Percentiles rank a stretch among this genome's conserved stretches.
Evolutionary conservation across 345 rosid genomes (phyloP).

Genomic region (Firmiana major): DNA sequence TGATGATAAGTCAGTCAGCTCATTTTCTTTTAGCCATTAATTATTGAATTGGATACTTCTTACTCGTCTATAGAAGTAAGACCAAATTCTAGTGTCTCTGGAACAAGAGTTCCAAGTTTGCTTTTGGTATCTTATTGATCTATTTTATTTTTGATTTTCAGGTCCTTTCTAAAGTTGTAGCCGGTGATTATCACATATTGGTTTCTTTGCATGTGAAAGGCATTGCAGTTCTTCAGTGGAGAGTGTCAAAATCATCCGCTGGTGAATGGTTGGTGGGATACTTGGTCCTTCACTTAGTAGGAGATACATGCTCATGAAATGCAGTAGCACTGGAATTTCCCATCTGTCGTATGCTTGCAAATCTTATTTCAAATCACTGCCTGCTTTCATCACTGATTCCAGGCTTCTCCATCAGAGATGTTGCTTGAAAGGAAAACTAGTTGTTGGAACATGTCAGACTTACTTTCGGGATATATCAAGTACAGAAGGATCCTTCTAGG

Average conservation of each 20-base stretch:
- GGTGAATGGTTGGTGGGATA: constrained; percentile 61
- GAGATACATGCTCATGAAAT: neutral
- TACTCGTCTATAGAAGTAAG: neutral
- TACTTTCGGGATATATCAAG: constrained; percentile 40
- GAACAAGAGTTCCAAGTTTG: neutral
- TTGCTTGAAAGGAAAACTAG: constrained; percentile 53
- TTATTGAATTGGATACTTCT: neutral
- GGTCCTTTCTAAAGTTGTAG: constrained; percentile 38
- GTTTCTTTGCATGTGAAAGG: constrained; percentile 50
- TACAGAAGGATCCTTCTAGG: constrained; percentile 49
- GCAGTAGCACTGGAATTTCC: neutral
- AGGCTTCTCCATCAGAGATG: constrained; percentile 52
- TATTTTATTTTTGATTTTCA: constrained; percentile 19
- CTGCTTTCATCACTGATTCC: neutral
- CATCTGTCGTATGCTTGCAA: no score
- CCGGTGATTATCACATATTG: constrained; percentile 37
- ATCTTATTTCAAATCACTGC: neutral
- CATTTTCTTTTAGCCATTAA: neutral
- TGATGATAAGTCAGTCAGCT: neutral
- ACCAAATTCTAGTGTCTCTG: neutral
- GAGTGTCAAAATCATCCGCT: constrained; percentile 42
- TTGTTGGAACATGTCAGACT: constrained; percentile 56
- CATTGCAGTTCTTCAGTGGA: constrained; percentile 57
- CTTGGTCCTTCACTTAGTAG: constrained; percentile 10
- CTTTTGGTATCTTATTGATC: neutral